phyloP scores from a whole-genome alignment of 2,329 filamentous ascomycete genomes.

The Cladorrhinum sp. region DNA sequence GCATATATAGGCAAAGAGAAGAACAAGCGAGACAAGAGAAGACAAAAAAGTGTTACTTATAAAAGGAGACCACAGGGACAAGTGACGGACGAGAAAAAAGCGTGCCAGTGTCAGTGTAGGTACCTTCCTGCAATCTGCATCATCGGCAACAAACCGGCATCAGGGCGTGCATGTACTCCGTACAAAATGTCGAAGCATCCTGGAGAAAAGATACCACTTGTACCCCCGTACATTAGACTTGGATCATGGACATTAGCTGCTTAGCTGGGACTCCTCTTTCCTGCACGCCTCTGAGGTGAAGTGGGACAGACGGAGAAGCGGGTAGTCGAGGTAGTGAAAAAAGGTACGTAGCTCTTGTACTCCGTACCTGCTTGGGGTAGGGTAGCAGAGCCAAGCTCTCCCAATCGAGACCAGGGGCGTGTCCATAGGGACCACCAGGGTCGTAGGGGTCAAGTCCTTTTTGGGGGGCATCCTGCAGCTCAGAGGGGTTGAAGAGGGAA shows the following conservation, averaged over 20 bases:
- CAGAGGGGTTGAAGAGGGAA: slow-evolving; percentile 8
- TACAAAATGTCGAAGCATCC: slow-evolving; percentile 15
- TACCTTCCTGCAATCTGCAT: slow-evolving; percentile 19
- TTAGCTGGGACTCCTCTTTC: slow-evolving; percentile 9
- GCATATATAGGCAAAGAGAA: slow-evolving; percentile 45
- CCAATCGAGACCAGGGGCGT: slow-evolving; percentile 12
- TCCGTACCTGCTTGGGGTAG: slow-evolving; percentile 6
- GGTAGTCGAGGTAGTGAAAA: slow-evolving; percentile 9
- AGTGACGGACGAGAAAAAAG: neutral
- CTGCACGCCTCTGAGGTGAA: slow-evolving; percentile 15
- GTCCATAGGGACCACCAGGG: slow-evolving; percentile 14
- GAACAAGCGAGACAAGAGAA: slow-evolving; percentile 22
- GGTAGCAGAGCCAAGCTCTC: slow-evolving; percentile 13
- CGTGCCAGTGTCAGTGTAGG: slow-evolving; percentile 6
- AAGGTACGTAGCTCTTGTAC: slow-evolving; percentile 10
- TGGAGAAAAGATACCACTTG: slow-evolving; percentile 12
- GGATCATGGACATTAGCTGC: slow-evolving; percentile 3
- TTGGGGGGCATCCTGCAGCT: slow-evolving; percentile 11
- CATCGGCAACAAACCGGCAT: slow-evolving; percentile 17
- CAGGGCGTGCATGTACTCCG: slow-evolving; percentile 14
- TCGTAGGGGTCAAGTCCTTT: slow-evolving; percentile 10
- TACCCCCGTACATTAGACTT: slow-evolving; percentile 13
- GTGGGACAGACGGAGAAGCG: slow-evolving; percentile 15
- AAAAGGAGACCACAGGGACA: slow-evolving; percentile 8
- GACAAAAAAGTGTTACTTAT: neutral